Conservation (phyloP, 257 asterid genomes). For the Avicennia marina region DNA sequence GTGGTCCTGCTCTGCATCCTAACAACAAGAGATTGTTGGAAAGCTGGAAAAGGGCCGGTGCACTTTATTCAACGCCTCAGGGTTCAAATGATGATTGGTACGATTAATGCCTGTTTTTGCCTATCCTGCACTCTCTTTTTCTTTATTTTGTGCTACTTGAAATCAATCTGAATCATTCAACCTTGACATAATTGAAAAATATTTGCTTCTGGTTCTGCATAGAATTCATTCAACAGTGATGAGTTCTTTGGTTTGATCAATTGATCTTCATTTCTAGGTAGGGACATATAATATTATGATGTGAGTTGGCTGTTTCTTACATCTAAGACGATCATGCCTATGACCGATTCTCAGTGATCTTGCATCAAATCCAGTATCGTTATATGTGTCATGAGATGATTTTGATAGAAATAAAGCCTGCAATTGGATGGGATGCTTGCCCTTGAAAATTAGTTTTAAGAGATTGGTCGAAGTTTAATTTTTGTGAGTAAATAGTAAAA, state of each 20-base stretch:
- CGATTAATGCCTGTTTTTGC: background rate
- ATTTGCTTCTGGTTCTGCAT: background rate
- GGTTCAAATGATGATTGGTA: conserved; percentile 99
- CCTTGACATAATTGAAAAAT: background rate
- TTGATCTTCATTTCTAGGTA: conserved; percentile 1
- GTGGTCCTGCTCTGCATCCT: conserved; percentile 83
- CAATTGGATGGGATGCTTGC: too few species aligned
- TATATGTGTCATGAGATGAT: too few species aligned
- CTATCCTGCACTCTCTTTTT: background rate
- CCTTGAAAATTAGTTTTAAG: too few species aligned
- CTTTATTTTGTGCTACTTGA: background rate
- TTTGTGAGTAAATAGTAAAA: too few species aligned
- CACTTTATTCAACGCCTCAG: conserved; percentile 75
- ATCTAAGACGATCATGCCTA: too few species aligned
- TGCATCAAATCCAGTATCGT: too few species aligned
- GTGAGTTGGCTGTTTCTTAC: too few species aligned
- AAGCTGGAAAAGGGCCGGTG: conserved; percentile 73
- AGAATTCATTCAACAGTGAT: background rate
- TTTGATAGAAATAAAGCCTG: too few species aligned
- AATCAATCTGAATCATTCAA: background rate
- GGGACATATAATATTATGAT: background rate
- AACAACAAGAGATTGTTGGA: conserved; percentile 69
- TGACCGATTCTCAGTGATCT: too few species aligned
- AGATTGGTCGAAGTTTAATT: too few species aligned
- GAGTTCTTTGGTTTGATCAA: too few species aligned